phyloP scores from a whole-genome alignment of 75 land plant species.

The Chamaecyparis obtusa region DNA sequence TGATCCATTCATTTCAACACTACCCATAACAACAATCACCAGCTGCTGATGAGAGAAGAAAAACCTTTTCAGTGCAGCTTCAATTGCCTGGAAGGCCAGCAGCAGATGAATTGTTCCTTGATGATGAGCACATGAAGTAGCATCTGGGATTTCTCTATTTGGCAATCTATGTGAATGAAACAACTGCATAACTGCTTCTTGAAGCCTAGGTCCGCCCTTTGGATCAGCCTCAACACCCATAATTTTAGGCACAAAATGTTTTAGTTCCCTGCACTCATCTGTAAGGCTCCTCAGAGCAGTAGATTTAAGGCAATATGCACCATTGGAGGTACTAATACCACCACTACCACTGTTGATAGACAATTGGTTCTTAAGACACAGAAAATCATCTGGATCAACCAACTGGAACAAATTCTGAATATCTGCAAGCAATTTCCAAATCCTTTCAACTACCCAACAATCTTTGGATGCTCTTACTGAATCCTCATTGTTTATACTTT shows the following conservation, averaged over 20 bases:
- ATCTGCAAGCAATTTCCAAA: conserved; percentile 68
- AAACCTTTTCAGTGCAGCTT: conserved; percentile 59
- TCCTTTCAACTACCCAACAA: conserved; percentile 65
- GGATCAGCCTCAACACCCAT: conserved; percentile 83
- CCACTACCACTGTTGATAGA: conserved; percentile 29
- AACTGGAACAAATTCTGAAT: conserved; percentile 53
- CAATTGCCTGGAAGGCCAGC: conserved; percentile 69
- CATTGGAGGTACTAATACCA: conserved; percentile 20
- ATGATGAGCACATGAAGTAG: conserved; percentile 7
- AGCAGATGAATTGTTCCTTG: conserved; percentile 49
- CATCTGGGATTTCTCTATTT: neutral
- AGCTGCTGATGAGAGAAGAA: conserved; percentile 70
- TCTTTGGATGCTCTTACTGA: conserved; percentile 38
- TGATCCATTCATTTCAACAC: conserved; percentile 54
- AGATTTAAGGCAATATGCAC: conserved; percentile 69
- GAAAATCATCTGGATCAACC: conserved; percentile 75
- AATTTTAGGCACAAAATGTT: conserved; percentile 58
- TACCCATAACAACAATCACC: conserved; percentile 60
- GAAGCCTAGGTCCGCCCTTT: conserved; percentile 77
- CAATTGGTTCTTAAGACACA: conserved; percentile 60
- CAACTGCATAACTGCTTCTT: conserved; percentile 76
- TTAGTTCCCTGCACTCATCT: conserved; percentile 51
- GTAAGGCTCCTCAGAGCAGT: conserved; percentile 39
- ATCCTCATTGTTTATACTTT: conserved; percentile 26
- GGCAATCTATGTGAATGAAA: conserved; percentile 26